phyloP scores from a whole-genome alignment of 164 flowering plant species.

The Vitis amurensis region DNA sequence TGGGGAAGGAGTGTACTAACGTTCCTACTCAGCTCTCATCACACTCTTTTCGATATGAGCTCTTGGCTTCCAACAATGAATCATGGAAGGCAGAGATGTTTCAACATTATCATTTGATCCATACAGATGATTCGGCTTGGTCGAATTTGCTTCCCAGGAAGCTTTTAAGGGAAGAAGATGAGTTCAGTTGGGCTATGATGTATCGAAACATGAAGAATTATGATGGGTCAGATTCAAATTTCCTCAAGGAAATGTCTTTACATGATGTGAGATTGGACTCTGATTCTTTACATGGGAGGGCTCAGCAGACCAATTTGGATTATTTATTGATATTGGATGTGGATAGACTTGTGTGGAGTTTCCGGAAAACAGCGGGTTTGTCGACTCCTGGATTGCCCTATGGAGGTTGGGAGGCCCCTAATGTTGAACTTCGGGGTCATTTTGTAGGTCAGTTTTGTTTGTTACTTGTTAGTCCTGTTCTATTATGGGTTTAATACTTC shows the following conservation, averaged over 20 bases:
- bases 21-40: constrained; percentile 53
- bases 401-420: constrained; percentile 84
- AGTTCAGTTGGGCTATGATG: constrained; percentile 55
- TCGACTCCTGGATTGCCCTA: constrained; percentile 58
- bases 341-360: constrained; percentile 87
- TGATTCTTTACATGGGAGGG: constrained; percentile 50
- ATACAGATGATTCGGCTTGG: constrained; percentile 79
- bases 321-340: constrained; percentile 80
- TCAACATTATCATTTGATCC: constrained; percentile 63
- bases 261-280: constrained; percentile 76
- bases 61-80: constrained; percentile 52
- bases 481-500: neutral
- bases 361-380: constrained; percentile 78
- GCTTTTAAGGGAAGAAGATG: constrained; percentile 47
- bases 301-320: constrained; percentile 89
- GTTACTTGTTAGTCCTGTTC: neutral
- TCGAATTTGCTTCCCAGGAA: constrained; percentile 63
- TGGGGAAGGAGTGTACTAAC: constrained; percentile 76
- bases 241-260: constrained; percentile 68
- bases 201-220: constrained; percentile 56
- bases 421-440: constrained; percentile 84
- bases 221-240: constrained; percentile 15
- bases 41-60: constrained; percentile 54
- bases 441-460: constrained; percentile 68
- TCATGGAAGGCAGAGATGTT: constrained; percentile 63